Evolutionary conservation across 1,139 yeast genomes (phyloP).

Genomic region (Ogataea hybrid): DNA sequence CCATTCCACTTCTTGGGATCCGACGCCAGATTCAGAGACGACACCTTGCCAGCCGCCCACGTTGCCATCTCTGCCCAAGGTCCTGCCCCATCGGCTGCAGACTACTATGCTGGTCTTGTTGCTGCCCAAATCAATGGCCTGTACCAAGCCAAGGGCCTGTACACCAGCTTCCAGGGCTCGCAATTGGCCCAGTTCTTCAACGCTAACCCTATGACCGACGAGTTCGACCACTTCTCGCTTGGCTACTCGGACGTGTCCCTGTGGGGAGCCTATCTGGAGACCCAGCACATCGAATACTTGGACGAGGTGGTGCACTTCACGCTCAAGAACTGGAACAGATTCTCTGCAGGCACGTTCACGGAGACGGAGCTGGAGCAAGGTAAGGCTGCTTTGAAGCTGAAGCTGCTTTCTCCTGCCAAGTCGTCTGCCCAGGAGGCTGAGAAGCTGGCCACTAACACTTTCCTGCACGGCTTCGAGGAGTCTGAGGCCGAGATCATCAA

Average conservation of each 20-base stretch:
- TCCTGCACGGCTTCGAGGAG: conserved; percentile 60
- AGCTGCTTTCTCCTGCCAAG: conserved; percentile 45
- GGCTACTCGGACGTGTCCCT: conserved; percentile 76
- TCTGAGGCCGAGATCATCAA: conserved; percentile 59
- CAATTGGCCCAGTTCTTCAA: conserved; percentile 75
- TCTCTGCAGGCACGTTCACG: conserved; percentile 62
- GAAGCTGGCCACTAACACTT: conserved; percentile 57
- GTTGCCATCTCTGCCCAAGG: conserved; percentile 72
- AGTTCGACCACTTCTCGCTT: conserved; percentile 65
- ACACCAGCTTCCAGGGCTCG: conserved; percentile 71
- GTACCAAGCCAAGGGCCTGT: conserved; percentile 52
- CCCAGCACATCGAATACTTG: conserved; percentile 54
- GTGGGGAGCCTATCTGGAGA: conserved; percentile 76
- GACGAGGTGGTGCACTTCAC: conserved; percentile 80
- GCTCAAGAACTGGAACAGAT: conserved; percentile 84
- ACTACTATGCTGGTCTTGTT: conserved; percentile 67
- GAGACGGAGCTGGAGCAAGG: conserved; percentile 79
- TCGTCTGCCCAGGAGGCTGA: conserved; percentile 50
- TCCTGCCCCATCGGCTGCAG: conserved; percentile 61
- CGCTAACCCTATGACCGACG: conserved; percentile 72
- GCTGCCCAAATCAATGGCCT: conserved; percentile 70
- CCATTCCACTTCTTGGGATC: conserved; percentile 75
- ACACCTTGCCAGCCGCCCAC: conserved; percentile 78
- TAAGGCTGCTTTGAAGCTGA: conserved; percentile 66
- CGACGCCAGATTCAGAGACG: conserved; percentile 85